Evolutionary conservation across 129 eudicot species (phyloP), one percentile per base, ranked within the genome.

Genomic region (Oenanthe sinensis): DNA sequence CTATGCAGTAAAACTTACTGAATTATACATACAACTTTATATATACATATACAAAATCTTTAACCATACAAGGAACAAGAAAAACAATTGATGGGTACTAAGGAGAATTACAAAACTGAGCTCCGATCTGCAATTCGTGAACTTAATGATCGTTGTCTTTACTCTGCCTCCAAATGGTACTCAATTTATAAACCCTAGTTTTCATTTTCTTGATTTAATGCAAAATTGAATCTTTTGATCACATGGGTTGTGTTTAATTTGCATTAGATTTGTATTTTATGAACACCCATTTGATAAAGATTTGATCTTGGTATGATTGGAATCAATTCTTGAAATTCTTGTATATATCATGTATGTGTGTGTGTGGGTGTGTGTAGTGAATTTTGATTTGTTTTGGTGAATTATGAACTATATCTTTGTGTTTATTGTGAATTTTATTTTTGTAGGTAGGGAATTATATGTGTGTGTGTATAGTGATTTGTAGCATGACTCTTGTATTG

Each of bases 131-230:
- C 97, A 75, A 85, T 92, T 82, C 99, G 93, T 74, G 96, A 92
- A 67, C 97, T 96, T 77, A 81, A 85, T 48, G 96, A 90, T 77
- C 99, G 99, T 39, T 89, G 99, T 79, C 92, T 96, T 72, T 86
- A 86, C 80, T 87, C 97, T 70, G 97, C 99, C 45, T 83, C 97
- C 82, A 96, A 87, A 89, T 96, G 99, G 99, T 96, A 12, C 50
- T 20, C 47, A 17, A 63, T 39, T n/a, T 79, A 75, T 22, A 58
- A 47, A 73, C 78, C 85, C 78, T 20, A 65, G 26, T 74, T 8
- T 44, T 11, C 19, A 2, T 4, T 16, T 46, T 22, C 10, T 20
- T 16, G 0, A 8, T 43, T 22, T 72, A 10, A 8, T 71, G 12
- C n/a, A 40, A 16, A 16, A 30, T 81, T 71, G 58, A 50, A 68